Evolutionary conservation across 2,329 filamentous ascomycete species (phyloP).

Genomic region (Fusarium oligoseptatum): DNA sequence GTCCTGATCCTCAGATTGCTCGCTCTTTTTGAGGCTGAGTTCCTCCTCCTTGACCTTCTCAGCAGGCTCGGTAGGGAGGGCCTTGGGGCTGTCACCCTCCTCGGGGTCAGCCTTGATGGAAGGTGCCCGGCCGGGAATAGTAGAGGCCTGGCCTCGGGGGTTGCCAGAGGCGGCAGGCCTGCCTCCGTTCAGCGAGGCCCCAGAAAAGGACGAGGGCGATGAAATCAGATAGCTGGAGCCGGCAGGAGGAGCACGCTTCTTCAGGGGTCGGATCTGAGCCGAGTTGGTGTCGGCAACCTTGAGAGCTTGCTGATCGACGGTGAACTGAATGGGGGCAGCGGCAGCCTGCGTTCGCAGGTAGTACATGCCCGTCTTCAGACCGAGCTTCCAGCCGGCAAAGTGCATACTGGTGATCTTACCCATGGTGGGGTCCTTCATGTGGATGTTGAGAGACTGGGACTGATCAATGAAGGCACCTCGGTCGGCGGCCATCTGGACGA

Average conservation of each 20-base stretch:
- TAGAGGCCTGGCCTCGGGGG: conserved; percentile 71
- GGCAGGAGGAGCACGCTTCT: conserved; percentile 76
- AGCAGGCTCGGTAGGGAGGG: conserved; percentile 78
- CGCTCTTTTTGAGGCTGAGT: conserved; percentile 64
- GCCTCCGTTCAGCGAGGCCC: conserved; percentile 71
- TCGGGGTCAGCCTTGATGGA: conserved; percentile 82
- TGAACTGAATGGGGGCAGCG: conserved; percentile 97
- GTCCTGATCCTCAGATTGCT: conserved; percentile 80
- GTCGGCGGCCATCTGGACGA: conserved; percentile 98
- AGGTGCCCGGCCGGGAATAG: conserved; percentile 74
- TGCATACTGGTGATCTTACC: conserved; percentile 99
- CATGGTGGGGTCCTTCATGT: conserved; percentile 99
- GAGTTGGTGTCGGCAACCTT: conserved; percentile 87
- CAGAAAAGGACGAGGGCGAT: conserved; percentile 73
- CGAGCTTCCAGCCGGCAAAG: conserved; percentile 98
- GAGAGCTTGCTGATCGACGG: conserved; percentile 95
- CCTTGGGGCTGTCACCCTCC: conserved; percentile 84
- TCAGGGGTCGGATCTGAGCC: conserved; percentile 72
- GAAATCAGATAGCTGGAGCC: conserved; percentile 62
- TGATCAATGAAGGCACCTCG: conserved; percentile 99
- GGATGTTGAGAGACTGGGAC: conserved; percentile 98
- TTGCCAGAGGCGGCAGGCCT: conserved; percentile 63
- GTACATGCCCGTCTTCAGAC: conserved; percentile 99
- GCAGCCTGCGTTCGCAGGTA: conserved; percentile 98
- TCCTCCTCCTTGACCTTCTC: conserved; percentile 74